Conservation (phyloP, 352 stramenopile species). For the Peronospora farinosa region DNA sequence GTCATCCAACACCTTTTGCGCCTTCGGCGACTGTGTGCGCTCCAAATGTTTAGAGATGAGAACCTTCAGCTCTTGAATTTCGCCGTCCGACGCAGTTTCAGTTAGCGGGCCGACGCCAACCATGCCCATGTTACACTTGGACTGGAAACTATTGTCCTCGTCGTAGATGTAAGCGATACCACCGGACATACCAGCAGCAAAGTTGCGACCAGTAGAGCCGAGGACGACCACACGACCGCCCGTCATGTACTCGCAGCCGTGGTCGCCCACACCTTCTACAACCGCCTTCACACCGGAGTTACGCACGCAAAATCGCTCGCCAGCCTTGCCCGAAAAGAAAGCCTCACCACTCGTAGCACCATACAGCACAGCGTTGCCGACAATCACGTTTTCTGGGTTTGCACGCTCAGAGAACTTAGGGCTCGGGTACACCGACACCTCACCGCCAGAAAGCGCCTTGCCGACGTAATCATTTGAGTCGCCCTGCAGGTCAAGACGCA, state of each 20-base stretch:
- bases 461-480: slow-evolving; percentile 96
- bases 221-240: slow-evolving; percentile 91
- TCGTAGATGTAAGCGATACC: slow-evolving; percentile 96
- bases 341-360: slow-evolving; percentile 89
- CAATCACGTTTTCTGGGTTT: slow-evolving; percentile 86
- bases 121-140: slow-evolving; percentile 95
- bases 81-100: slow-evolving; percentile 60
- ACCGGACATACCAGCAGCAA: slow-evolving; percentile 94
- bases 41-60: slow-evolving; percentile 86
- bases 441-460: slow-evolving; percentile 91
- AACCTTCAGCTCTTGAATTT: slow-evolving; percentile 76
- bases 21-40: slow-evolving; percentile 85
- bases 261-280: slow-evolving; percentile 93
- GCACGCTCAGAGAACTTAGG: slow-evolving; percentile 53
- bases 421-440: slow-evolving; percentile 88
- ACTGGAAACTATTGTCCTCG: slow-evolving; percentile 86
- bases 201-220: slow-evolving; percentile 92
- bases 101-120: slow-evolving; percentile 64
- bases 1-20: slow-evolving; percentile 84
- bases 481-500: slow-evolving; percentile 88
- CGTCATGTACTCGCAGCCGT: slow-evolving; percentile 99
- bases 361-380: slow-evolving; percentile 95
- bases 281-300: slow-evolving; percentile 94
- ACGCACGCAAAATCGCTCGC: slow-evolving; percentile 94
- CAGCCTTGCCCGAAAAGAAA: slow-evolving; percentile 93